A percentile compares a stretch with the other conserved stretches of the same genome.
Evolutionary conservation across 352 stramenopile species (phyloP).

Genomic region (Saprolegnia parasitica): DNA sequence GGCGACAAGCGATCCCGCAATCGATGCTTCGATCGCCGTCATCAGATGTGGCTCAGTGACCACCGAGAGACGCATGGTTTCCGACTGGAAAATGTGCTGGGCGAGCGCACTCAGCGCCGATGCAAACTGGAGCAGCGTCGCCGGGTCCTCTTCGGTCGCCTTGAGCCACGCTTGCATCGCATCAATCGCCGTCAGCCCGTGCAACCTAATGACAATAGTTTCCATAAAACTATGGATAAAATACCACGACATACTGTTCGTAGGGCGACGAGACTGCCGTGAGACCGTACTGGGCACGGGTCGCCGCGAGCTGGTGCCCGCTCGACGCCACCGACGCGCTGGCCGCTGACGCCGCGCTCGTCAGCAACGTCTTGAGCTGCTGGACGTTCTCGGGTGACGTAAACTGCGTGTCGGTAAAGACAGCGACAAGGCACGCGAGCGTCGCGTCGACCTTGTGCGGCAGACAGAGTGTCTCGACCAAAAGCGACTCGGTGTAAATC

Average conservation of each 20-base stretch:
- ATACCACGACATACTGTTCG: conserved; percentile 33
- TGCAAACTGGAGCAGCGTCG: conserved; percentile 43
- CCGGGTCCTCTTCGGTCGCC: conserved; percentile 54
- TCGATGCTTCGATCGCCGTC: conserved; percentile 40
- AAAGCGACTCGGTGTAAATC: conserved; percentile 38
- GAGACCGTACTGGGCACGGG: conserved; percentile 54
- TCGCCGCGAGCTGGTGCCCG: conserved; percentile 36
- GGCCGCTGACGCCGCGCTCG: conserved; percentile 60
- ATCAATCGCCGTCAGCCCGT: conserved; percentile 69
- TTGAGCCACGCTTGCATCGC: conserved; percentile 68
- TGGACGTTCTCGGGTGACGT: conserved; percentile 57
- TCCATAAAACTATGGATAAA: neutral
- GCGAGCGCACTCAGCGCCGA: conserved; percentile 55
- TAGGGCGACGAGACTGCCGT: conserved; percentile 50
- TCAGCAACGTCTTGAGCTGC: conserved; percentile 47
- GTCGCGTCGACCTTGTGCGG: conserved; percentile 69
- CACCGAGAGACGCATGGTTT: conserved; percentile 57
- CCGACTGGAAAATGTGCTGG: conserved; percentile 46
- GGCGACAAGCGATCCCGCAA: conserved; percentile 31
- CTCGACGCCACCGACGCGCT: conserved; percentile 40
- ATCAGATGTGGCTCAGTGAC: conserved; percentile 72
- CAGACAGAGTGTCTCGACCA: conserved; percentile 64
- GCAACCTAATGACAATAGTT: conserved; percentile 35
- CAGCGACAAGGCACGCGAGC: conserved; percentile 47
- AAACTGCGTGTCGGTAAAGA: conserved; percentile 76